Conservation (phyloP, 768 basidiomycete species). For the Leccinum sublutescens region DNA sequence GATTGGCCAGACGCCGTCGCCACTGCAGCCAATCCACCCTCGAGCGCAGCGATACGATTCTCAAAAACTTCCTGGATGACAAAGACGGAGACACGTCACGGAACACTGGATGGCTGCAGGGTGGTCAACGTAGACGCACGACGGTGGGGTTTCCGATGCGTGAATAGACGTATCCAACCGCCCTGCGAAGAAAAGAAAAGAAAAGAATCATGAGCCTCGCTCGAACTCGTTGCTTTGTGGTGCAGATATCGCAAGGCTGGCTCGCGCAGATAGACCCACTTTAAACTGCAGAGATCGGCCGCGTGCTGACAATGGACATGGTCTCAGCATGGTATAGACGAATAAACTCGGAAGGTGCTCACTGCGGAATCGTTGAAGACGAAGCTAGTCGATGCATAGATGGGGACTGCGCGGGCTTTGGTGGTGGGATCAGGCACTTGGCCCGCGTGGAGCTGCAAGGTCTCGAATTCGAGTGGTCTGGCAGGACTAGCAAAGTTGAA, state of each 20-base stretch:
- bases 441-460: slow-evolving; percentile 62
- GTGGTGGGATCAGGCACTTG: slow-evolving; percentile 51
- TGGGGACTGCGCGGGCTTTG: slow-evolving; percentile 62
- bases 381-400: slow-evolving; percentile 56
- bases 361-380: slow-evolving; percentile 56
- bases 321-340: not conserved
- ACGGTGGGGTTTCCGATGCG: slow-evolving; percentile 49
- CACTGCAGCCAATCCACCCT: too few relatives aligned
- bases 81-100: not conserved
- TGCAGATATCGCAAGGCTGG: not conserved
- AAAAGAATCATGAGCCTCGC: not conserved
- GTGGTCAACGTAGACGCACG: too few relatives aligned
- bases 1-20: slow-evolving; percentile 42
- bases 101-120: too few relatives aligned
- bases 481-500: too few relatives aligned
- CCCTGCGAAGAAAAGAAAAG: slow-evolving; percentile 18
- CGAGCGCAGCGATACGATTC: slow-evolving; percentile 43
- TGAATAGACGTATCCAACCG: slow-evolving; percentile 51
- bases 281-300: slow-evolving; percentile 52
- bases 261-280: slow-evolving; percentile 15
- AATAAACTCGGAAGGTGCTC: slow-evolving; percentile 1
- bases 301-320: slow-evolving; percentile 38
- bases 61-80: slow-evolving; percentile 58
- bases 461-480: slow-evolving; percentile 55
- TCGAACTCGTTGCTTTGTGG: not conserved